Base-by-base conservation (phyloP, 768 basidiomycete genomes). In the Coprinopsis sp. region DNA sequence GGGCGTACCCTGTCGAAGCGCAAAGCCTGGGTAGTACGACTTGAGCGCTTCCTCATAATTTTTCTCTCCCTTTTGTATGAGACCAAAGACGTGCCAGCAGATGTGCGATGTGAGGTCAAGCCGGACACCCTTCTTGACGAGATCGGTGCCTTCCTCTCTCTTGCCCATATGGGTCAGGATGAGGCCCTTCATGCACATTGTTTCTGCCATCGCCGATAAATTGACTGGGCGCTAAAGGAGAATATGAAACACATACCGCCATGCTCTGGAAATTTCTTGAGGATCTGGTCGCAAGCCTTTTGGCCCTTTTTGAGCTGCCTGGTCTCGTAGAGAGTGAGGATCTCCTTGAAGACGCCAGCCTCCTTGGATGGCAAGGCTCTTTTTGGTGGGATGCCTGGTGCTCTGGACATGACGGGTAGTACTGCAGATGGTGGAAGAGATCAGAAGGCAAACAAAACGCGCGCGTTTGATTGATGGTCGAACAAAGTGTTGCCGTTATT, bases 21-120 rank as follows among this genome's bases (percentile, higher is more conserved):
- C 53, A 94, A 70, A 2, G 94, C 95, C 69, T 91, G 87, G 2
- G 77, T 81, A n/a, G 64, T 97, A 98, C 21, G 92, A 93, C 58
- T 92, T 89, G 57, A 91, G 74, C 1, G 96, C 93, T 58, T 94
- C 92, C 54, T 91, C 90, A 57, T 91, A 97, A 60, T 95, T 91
- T 66, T 88, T 93, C 63, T 96, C 89, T 7, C 85, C 86, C 64
- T 95, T 91, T 63, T 93, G 88, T 18, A 96, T 82, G 58, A 99
- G 84, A 22, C 92, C 96, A 62, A 91, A 88, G 53, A 98, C 95
- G 66, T 99, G 96, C 94, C 96, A 98, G 61, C 85, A 87, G 60
- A 99, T 97, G 59, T 97, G 93, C 16, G 91, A 93, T 25, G 79
- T 84, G 45, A 90, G 67, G 66, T 94, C 90, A 37, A 83, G 72